These are phyloP conservation scores for Brasilioporus rufonigricans DNA, from an alignment of 768 basidiomycete genomes.

Conservation along the genomic window DNA sequence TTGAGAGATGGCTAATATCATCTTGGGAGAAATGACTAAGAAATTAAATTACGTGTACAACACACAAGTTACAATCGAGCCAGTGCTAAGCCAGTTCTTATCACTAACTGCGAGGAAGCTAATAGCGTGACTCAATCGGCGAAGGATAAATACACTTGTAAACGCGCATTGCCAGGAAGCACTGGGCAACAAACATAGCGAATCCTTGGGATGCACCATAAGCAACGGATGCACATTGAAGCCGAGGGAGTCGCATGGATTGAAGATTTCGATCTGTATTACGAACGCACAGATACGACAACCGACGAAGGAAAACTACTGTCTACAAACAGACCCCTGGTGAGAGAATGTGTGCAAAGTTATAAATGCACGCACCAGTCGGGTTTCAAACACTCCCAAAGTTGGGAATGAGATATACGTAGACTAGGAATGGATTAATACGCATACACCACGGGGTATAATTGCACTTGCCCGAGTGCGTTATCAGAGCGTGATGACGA, in stretches of 20 bases:
- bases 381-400: conserved; percentile 32
- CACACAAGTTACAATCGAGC: conserved; percentile 22
- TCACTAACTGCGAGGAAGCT: conserved; percentile 43
- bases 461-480: conserved; percentile 42
- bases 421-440: conserved; percentile 33
- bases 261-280: conserved; percentile 45
- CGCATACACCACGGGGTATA: not conserved
- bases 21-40: not conserved
- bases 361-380: conserved; percentile 39
- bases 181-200: conserved; percentile 52
- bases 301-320: not conserved
- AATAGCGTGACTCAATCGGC: not conserved
- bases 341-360: not conserved
- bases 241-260: conserved; percentile 7
- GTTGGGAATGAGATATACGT: conserved; percentile 44
- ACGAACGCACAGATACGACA: conserved; percentile 4
- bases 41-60: not conserved
- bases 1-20: conserved; percentile 28
- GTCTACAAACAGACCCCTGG: conserved; percentile 23
- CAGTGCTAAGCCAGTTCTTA: conserved; percentile 37
- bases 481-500: conserved; percentile 51
- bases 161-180: conserved; percentile 49
- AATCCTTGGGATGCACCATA: conserved; percentile 25
- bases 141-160: conserved; percentile 36
- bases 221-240: not conserved